phyloP scores from a whole-genome alignment of 148 eudicot species.

The Bassia scoparia region DNA sequence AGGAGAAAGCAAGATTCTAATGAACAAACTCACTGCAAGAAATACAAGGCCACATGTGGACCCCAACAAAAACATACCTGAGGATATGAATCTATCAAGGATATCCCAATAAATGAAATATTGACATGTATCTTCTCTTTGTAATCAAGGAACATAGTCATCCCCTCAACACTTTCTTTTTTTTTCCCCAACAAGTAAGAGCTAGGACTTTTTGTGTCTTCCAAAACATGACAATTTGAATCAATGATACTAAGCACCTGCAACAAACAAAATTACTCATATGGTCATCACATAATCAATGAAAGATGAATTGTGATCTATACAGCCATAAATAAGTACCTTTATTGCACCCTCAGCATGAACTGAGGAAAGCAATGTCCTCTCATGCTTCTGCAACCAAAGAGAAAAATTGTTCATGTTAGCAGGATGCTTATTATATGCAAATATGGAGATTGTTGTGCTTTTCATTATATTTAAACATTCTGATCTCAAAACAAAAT shows the following conservation, averaged over 20 bases:
- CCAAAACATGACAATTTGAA: conserved; percentile 66
- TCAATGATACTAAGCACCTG: conserved; percentile 92
- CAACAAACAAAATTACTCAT: conserved; percentile 9
- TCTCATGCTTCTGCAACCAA: conserved; percentile 63
- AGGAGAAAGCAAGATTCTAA: not conserved
- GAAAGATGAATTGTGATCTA: not conserved
- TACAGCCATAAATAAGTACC: conserved; percentile 38
- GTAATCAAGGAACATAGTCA: conserved; percentile 39
- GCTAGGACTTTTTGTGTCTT: conserved; percentile 44
- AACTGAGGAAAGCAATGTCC: conserved; percentile 70
- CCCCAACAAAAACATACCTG: conserved; percentile 49
- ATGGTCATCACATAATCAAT: conserved; percentile 11
- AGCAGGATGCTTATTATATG: too few relatives aligned
- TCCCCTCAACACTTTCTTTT: conserved; percentile 35
- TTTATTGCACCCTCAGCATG: conserved; percentile 94
- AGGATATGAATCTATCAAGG: conserved; percentile 70
- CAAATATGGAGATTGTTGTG: not conserved
- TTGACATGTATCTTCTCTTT: conserved; percentile 60
- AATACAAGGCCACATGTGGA: conserved; percentile 8
- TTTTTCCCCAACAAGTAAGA: conserved; percentile 39
- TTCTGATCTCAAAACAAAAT: not conserved
- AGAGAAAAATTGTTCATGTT: not conserved
- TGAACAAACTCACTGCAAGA: not conserved
- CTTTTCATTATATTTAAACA: not conserved
- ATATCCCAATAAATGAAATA: conserved; percentile 78